Conservation (phyloP, 2,329 filamentous ascomycete species). For the Cytospora leucostoma region DNA sequence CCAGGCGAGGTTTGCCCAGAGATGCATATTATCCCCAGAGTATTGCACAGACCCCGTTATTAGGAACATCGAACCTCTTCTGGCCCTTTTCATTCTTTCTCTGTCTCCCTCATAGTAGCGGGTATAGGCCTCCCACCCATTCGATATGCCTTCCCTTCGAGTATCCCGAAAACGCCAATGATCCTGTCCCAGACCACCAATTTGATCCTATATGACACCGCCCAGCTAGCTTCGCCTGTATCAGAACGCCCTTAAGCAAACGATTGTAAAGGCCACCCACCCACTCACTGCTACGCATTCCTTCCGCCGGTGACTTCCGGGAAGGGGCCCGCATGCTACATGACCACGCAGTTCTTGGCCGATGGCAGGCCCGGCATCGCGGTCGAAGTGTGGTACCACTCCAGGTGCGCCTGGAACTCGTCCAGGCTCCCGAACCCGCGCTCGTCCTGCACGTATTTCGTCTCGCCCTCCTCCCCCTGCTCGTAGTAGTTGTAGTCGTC, state of each 20-base stretch:
- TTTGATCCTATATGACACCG: slow-evolving; percentile 2
- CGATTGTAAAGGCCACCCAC: neutral
- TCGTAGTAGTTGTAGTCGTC: slow-evolving; percentile 54
- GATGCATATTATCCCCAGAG: neutral
- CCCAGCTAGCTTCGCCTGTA: neutral
- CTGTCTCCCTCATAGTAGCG: neutral
- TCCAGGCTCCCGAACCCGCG: slow-evolving; percentile 50
- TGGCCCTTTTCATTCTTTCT: neutral
- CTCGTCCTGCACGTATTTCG: slow-evolving; percentile 50
- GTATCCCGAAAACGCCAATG: slow-evolving; percentile 11
- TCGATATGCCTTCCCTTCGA: slow-evolving; percentile 5
- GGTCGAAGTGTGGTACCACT: slow-evolving; percentile 55
- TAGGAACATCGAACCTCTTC: slow-evolving; percentile 6
- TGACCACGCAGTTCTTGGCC: slow-evolving; percentile 47
- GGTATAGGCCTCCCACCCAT: neutral
- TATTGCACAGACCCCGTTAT: slow-evolving; percentile 5
- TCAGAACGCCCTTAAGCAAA: slow-evolving; percentile 8
- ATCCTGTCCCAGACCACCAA: neutral
- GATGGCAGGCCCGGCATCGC: slow-evolving; percentile 41
- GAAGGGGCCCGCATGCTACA: slow-evolving; percentile 37
- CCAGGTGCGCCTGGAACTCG: slow-evolving; percentile 55
- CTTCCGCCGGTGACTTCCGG: neutral
- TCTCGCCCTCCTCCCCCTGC: slow-evolving; percentile 51
- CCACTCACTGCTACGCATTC: no score
- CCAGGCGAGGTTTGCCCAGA: neutral